Evolutionary conservation across 305 asterid species (phyloP).

Genomic region (Solanum hybrid): DNA sequence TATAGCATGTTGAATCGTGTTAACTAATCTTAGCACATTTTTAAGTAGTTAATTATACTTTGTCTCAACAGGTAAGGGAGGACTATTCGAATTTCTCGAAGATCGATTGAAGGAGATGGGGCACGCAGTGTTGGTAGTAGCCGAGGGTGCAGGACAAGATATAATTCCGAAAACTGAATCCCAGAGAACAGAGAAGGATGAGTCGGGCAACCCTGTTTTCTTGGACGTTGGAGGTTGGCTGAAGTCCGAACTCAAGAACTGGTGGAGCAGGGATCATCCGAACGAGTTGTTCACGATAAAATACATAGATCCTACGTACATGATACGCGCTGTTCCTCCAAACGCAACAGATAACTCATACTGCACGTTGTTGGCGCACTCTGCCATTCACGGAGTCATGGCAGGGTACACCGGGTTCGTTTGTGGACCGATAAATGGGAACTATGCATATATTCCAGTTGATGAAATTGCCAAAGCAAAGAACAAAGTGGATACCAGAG

Average conservation of each 20-base stretch:
- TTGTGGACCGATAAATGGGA: conserved; percentile 57
- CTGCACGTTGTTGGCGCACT: conserved; percentile 65
- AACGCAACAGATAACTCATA: conserved; percentile 66
- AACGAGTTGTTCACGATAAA: conserved; percentile 56
- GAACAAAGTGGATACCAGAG: conserved; percentile 45
- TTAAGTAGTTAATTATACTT: not conserved
- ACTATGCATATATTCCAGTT: conserved; percentile 69
- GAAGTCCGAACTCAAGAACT: conserved; percentile 60
- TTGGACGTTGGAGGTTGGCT: conserved; percentile 77
- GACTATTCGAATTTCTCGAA: conserved; percentile 51
- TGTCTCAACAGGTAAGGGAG: conserved; percentile 23
- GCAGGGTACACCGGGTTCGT: conserved; percentile 84
- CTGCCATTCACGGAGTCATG: conserved; percentile 77
- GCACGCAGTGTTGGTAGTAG: conserved; percentile 64
- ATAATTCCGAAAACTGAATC: conserved; percentile 37
- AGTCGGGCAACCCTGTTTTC: conserved; percentile 67
- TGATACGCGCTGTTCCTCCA: conserved; percentile 71
- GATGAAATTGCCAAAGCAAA: conserved; percentile 55
- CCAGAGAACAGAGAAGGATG: conserved; percentile 46
- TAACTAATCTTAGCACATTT: not conserved
- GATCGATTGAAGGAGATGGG: conserved; percentile 32
- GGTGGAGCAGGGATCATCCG: conserved; percentile 69
- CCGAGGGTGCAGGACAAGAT: conserved; percentile 79
- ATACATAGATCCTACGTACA: conserved; percentile 70
- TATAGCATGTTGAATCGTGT: not conserved